phyloP scores from a whole-genome alignment of 139 green algal genomes.

The Tetradesmus obliquus region DNA sequence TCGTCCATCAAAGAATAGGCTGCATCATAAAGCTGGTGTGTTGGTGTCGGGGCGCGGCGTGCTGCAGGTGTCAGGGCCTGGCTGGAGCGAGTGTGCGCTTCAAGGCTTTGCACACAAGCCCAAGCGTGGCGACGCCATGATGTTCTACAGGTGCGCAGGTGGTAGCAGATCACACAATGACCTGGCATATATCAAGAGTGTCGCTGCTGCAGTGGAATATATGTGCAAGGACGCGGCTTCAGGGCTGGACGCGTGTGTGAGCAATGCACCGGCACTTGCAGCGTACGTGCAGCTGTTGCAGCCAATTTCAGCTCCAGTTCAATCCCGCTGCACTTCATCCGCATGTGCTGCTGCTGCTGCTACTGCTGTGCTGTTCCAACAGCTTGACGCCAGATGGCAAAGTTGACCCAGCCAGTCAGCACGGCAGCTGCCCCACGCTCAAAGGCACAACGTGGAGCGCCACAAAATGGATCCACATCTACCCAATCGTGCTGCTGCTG shows the following conservation, averaged over 20 bases:
- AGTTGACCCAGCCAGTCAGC: slow-evolving; percentile 54
- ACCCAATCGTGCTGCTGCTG: background rate
- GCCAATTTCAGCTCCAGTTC: no score
- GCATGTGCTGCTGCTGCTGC: background rate
- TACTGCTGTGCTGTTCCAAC: background rate
- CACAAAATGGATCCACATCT: slow-evolving; percentile 54
- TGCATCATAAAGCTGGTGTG: no score
- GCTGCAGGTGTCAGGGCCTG: slow-evolving; percentile 34
- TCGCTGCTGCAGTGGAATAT: background rate
- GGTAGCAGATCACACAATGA: background rate
- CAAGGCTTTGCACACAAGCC: slow-evolving; percentile 69
- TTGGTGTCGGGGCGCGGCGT: no score
- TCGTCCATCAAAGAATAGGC: no score
- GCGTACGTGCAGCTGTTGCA: no score
- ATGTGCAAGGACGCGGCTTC: background rate
- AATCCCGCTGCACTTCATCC: no score
- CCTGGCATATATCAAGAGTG: background rate
- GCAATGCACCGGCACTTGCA: no score
- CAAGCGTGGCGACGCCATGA: slow-evolving; percentile 20
- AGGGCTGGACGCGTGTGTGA: no score
- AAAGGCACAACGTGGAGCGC: slow-evolving; percentile 74
- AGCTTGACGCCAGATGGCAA: slow-evolving; percentile 55
- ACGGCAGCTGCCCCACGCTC: slow-evolving; percentile 70
- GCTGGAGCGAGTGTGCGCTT: slow-evolving; percentile 69
- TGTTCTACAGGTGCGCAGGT: slow-evolving; percentile 43